Evolutionary conservation across 345 rosid genomes (phyloP).

Genomic region (Mangifera indica): DNA sequence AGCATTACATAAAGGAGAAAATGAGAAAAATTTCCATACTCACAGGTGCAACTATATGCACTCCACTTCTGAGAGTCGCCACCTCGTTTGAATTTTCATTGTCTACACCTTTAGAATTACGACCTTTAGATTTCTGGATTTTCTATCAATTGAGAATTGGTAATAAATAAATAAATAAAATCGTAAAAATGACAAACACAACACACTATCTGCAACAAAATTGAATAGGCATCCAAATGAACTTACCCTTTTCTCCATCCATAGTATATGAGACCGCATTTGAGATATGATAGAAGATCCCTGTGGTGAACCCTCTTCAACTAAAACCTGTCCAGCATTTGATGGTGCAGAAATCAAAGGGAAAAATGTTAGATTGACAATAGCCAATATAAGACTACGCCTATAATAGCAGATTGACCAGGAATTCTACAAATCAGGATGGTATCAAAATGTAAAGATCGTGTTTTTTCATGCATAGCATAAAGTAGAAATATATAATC

Average conservation of each 20-base stretch:
- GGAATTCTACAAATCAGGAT: neutral
- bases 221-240: neutral
- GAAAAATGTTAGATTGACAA: constrained; percentile 6
- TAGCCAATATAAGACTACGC: neutral
- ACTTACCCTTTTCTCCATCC: constrained; percentile 94
- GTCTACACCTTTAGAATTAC: constrained; percentile 43
- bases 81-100: constrained; percentile 48
- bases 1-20: neutral
- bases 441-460: neutral
- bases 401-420: neutral
- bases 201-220: neutral
- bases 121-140: constrained; percentile 55
- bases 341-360: neutral
- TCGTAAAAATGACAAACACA: constrained; percentile 12
- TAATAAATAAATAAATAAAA: neutral
- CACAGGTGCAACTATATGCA: constrained; percentile 86
- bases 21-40: constrained; percentile 32
- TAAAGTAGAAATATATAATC: constrained; percentile 4
- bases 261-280: constrained; percentile 91
- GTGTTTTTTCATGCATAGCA: neutral
- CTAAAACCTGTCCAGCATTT: constrained; percentile 57
- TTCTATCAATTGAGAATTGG: constrained; percentile 46
- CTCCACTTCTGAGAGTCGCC: constrained; percentile 65
- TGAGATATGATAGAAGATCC: constrained; percentile 86
- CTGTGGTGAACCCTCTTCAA: constrained; percentile 96